Conservation (phyloP, 345 rosid species). For the Pistacia vera region DNA sequence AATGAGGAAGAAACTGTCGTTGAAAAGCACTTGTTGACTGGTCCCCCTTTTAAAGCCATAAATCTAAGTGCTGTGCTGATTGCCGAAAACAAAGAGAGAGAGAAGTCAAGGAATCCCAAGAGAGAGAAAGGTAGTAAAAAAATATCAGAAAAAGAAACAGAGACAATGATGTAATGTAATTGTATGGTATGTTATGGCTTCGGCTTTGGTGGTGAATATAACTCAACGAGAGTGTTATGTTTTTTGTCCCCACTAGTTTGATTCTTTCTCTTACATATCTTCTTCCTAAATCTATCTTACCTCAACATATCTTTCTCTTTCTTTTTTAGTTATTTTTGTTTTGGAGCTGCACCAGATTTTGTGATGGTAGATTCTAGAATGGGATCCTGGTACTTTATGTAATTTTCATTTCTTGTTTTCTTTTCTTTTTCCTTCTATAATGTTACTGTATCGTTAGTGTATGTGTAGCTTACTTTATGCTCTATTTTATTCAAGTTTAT, state of each 20-base stretch:
- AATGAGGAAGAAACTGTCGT: not conserved
- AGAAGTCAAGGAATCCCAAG: conserved; percentile 6
- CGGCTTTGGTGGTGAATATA: too few species aligned
- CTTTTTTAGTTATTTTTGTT: not conserved
- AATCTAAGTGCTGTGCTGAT: not conserved
- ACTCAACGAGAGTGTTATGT: not conserved
- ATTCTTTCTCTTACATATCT: not conserved
- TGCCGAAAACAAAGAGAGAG: not conserved
- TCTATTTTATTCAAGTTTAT: not conserved
- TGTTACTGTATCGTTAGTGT: not conserved
- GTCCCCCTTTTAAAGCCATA: conserved; percentile 1
- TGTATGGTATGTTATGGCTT: too few species aligned
- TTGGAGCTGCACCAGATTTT: not conserved
- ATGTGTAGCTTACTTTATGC: not conserved
- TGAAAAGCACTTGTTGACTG: not conserved
- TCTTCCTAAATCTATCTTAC: not conserved
- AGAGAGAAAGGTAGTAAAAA: conserved; percentile 2
- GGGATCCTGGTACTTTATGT: conserved; percentile 1
- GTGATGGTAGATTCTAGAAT: not conserved
- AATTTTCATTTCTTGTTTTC: not conserved
- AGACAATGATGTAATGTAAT: not conserved
- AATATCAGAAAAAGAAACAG: too few species aligned
- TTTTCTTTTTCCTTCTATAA: not conserved
- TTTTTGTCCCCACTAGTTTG: not conserved
- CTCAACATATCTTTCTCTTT: not conserved